Base-by-base conservation (phyloP, 2,329 filamentous ascomycete species). In the Beauveria pseudobassiana region DNA sequence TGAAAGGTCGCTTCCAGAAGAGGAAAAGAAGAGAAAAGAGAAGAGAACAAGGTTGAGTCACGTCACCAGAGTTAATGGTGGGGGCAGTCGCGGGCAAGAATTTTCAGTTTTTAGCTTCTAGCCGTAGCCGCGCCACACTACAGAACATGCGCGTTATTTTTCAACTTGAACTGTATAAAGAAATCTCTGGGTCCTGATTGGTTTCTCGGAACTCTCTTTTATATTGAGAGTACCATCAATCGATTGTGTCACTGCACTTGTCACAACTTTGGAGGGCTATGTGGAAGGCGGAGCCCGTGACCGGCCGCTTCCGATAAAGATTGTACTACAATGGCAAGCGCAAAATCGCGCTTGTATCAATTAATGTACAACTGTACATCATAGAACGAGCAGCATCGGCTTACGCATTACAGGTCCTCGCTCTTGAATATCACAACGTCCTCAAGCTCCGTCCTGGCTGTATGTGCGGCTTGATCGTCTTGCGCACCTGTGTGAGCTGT, bases 401-500 rank as follows among this genome's bases (percentile, higher is more conserved):
- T 8, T n/a, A 18, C n/a, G 30, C 30, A 48, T 50, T 61, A 61
- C n/a, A 61, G 43, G 30, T 61, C 59, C 2, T 48, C 42, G 26
- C 24, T 61, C 42, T 30, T 43, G 16, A 49, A 40, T 50, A 24
- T 45, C n/a, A 67, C 62, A 14, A 68, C 52, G 55, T 74, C 69
- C 2, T 9, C 62, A 42, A 75, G 40, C 59, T 74, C 73, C 1
- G 69, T 73, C 24, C 28, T 68, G 2, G 73, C 58, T 66, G 51
- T 0, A 74, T 59, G 12, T 69, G 68, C 2, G 71, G 69, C 55
- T 68, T 67, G 8, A 73, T 65, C n/a, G 61, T 63, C 12, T 66
- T 61, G 8, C 75, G 64, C 2, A 69, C 67, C 43, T 63, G 61
- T 0, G 73, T 87, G 64, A 77, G 75, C 74, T 88, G 84, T 75